Evolutionary conservation across 441 rosid species (phyloP).

Genomic region (Euphorbia celastroides): DNA sequence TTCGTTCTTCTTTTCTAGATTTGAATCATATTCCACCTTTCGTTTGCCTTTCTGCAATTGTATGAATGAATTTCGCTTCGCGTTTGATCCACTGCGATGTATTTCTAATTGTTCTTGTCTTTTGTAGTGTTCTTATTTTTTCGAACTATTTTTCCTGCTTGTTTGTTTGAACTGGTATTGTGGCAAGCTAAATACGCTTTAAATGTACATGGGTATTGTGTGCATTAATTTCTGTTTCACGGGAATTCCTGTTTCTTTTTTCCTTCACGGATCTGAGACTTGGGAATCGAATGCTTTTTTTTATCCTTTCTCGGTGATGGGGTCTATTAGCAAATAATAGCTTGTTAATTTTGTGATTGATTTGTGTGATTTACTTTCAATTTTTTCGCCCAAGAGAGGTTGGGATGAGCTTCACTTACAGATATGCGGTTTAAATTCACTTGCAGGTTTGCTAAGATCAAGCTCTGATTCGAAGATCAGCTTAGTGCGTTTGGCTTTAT

Average conservation of each 20-base stretch:
- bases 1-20: background rate
- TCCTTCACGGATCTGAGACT: background rate
- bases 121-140: background rate
- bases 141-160: background rate
- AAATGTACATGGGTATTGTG: background rate
- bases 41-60: background rate
- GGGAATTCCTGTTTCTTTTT: background rate
- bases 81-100: background rate
- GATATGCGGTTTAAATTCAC: conserved; percentile 12
- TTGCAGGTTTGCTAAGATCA: conserved; percentile 14
- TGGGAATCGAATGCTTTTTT: background rate
- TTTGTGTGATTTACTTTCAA: background rate
- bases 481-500: conserved; percentile 13
- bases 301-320: background rate
- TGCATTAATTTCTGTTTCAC: background rate
- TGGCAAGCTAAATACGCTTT: background rate
- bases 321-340: background rate
- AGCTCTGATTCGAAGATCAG: conserved; percentile 17
- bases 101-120: background rate
- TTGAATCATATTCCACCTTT: too few species aligned
- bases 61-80: background rate
- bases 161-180: conserved; percentile 3
- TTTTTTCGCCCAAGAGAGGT: background rate
- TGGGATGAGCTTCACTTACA: conserved; percentile 1
- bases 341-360: background rate